phyloP scores from a whole-genome alignment of 2,329 filamentous ascomycete species.

The Macrophomina phaseolina region DNA sequence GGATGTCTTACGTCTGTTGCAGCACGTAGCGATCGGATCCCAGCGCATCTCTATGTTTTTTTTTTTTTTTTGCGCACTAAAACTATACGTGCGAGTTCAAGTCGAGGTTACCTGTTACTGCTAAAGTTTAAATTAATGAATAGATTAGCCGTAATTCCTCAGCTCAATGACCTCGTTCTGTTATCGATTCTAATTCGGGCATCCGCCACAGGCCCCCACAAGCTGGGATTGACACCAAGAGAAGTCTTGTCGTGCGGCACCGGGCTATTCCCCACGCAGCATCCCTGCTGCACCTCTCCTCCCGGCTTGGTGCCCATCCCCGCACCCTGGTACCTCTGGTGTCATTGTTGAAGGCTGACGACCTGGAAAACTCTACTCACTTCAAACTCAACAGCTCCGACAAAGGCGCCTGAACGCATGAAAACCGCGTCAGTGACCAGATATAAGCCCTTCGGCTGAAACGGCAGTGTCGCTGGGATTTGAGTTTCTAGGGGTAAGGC shows the following conservation, averaged over 20 bases:
- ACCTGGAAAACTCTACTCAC: neutral
- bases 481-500: neutral
- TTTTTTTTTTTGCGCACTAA: neutral
- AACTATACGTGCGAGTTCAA: neutral
- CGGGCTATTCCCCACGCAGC: neutral
- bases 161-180: neutral
- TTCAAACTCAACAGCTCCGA: neutral
- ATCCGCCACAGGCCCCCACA: neutral
- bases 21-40: neutral
- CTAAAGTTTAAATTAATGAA: neutral
- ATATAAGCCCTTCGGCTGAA: neutral
- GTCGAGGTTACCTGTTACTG: neutral
- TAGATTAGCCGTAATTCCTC: neutral
- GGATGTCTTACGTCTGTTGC: neutral
- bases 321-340: neutral
- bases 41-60: neutral
- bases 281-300: neutral
- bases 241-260: neutral
- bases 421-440: neutral
- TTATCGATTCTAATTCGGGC: neutral
- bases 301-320: neutral
- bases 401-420: neutral
- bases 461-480: neutral
- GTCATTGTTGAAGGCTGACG: neutral
- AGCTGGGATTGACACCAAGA: neutral